Evolutionary conservation across 352 stramenopile genomes (phyloP).

Genomic region (Globisporangium cylindrosporum): DNA sequence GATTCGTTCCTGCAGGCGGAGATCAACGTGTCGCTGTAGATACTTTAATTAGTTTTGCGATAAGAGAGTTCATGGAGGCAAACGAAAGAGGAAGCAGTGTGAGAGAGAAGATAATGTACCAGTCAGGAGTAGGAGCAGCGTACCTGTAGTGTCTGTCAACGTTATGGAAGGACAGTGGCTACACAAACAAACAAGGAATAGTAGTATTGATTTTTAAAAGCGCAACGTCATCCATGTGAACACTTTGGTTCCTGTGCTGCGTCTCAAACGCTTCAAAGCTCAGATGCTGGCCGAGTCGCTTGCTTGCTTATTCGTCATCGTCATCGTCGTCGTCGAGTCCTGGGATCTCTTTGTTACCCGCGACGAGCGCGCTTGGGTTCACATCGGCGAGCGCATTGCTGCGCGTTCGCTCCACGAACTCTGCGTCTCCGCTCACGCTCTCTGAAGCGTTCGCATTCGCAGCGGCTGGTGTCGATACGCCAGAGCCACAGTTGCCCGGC

Average conservation of each 20-base stretch:
- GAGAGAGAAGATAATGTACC: neutral
- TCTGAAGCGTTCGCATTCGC: slow-evolving; percentile 11
- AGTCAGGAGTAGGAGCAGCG: neutral
- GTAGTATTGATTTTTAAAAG: neutral
- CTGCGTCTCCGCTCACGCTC: neutral
- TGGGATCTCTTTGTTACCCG: slow-evolving; percentile 21
- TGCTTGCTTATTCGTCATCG: neutral
- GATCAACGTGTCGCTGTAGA: slow-evolving; percentile 84
- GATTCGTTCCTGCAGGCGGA: slow-evolving; percentile 88
- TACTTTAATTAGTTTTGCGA: slow-evolving; percentile 4
- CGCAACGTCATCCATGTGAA: neutral
- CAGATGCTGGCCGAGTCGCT: neutral
- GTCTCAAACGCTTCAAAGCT: neutral
- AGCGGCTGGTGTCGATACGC: slow-evolving; percentile 3
- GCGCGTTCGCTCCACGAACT: slow-evolving; percentile 8
- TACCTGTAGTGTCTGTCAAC: neutral
- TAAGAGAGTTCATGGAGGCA: neutral
- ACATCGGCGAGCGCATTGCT: slow-evolving; percentile 6
- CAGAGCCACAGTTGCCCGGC: slow-evolving; percentile 29
- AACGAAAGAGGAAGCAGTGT: neutral
- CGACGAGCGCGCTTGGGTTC: slow-evolving; percentile 32
- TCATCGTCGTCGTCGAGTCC: slow-evolving; percentile 10
- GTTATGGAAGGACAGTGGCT: neutral
- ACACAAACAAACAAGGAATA: neutral
- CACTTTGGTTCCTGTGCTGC: neutral